phyloP scores from a whole-genome alignment of 306 rosid species.

The Mucuna pruriens region DNA sequence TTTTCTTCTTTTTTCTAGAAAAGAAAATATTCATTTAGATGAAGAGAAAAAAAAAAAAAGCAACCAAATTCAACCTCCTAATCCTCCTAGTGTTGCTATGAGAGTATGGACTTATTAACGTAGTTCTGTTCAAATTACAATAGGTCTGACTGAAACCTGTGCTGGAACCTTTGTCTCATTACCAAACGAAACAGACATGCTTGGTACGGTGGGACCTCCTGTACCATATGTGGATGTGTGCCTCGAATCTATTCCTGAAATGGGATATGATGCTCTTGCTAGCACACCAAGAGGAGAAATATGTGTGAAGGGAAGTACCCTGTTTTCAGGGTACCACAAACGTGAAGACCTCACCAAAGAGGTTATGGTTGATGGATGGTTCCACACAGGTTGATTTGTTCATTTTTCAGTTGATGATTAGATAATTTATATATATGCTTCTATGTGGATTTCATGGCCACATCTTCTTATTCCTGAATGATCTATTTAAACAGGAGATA shows the following conservation, averaged over 20 bases:
- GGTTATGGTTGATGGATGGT: conserved; percentile 84
- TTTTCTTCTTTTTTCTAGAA: neutral
- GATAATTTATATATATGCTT: neutral
- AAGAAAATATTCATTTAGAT: neutral
- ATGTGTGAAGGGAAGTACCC: conserved; percentile 68
- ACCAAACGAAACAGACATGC: conserved; percentile 70
- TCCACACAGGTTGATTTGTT: conserved; percentile 76
- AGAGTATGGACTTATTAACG: neutral
- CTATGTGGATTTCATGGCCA: neutral
- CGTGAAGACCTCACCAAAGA: conserved; percentile 91
- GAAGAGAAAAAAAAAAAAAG: neutral
- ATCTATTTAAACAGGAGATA: conserved; percentile 68
- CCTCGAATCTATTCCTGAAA: conserved; percentile 89
- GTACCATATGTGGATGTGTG: conserved; percentile 81
- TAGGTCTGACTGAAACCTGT: conserved; percentile 66
- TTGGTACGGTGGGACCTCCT: conserved; percentile 94
- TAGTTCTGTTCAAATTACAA: conserved; percentile 13
- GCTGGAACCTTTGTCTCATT: conserved; percentile 84
- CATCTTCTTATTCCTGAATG: conserved; percentile 21
- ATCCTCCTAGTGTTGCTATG: neutral
- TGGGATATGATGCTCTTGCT: conserved; percentile 86
- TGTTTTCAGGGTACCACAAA: conserved; percentile 86
- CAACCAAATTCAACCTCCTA: too few relatives aligned
- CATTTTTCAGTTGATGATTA: conserved; percentile 2
- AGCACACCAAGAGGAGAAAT: conserved; percentile 84